phyloP scores from a whole-genome alignment of 345 rosid species.

The Anacardium occidentale region DNA sequence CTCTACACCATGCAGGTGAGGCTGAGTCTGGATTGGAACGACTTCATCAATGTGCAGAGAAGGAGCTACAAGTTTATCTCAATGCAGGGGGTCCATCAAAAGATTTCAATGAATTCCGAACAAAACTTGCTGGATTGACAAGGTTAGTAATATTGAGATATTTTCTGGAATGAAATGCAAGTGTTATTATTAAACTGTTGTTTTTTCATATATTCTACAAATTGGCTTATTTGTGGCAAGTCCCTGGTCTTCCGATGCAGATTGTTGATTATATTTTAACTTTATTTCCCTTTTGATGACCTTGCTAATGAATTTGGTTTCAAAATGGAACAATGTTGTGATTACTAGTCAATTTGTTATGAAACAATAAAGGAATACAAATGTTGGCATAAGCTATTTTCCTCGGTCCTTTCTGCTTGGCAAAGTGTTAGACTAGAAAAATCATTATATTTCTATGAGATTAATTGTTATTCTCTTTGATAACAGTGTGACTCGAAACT shows the following conservation, averaged over 20 bases:
- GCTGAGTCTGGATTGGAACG: constrained; percentile 89
- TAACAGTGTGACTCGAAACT: constrained; percentile 75
- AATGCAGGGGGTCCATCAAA: constrained; percentile 56
- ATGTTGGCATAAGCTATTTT: too few relatives aligned
- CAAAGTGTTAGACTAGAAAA: not conserved
- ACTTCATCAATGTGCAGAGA: constrained; percentile 89
- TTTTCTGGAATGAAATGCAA: not conserved
- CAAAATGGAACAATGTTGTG: too few relatives aligned
- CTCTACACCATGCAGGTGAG: constrained; percentile 48
- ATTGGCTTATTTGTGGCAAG: too few relatives aligned
- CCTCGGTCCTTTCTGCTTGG: not conserved
- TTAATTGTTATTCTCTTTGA: not conserved
- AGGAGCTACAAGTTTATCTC: constrained; percentile 63
- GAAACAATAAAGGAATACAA: too few relatives aligned
- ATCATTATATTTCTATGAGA: not conserved
- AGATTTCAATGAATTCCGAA: constrained; percentile 83
- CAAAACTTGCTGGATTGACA: constrained; percentile 80
- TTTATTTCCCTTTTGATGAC: too few relatives aligned
- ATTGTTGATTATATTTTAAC: too few relatives aligned
- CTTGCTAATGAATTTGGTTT: too few relatives aligned
- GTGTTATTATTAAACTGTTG: not conserved
- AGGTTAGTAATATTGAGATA: constrained; percentile 40
- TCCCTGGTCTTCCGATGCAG: too few relatives aligned
- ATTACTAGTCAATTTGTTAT: too few relatives aligned
- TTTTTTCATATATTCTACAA: too few relatives aligned